Percentiles rank a stretch among this genome's conserved stretches.
Conservation (phyloP, 2,329 filamentous ascomycete species). For the Pseudocercospora vitis region DNA sequence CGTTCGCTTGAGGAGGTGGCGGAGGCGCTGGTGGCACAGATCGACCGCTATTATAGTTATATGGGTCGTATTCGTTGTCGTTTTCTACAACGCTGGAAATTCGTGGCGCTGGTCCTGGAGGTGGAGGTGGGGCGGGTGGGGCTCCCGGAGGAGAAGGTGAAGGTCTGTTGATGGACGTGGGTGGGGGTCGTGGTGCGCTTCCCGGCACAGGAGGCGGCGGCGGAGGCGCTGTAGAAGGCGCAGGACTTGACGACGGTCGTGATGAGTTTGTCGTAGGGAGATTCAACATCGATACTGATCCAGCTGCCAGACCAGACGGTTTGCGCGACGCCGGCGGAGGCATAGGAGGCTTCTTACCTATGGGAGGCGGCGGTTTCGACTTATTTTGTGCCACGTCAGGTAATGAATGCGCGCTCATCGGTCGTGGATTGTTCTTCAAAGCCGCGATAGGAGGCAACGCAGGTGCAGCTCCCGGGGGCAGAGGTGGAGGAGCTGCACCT, state of each 20-base stretch:
- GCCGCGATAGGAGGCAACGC: slow-evolving; percentile 48
- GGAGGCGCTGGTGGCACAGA: slow-evolving; percentile 61
- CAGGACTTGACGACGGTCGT: slow-evolving; percentile 59
- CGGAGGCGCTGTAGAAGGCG: slow-evolving; percentile 56
- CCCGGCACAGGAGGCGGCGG: slow-evolving; percentile 42
- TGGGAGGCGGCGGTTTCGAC: slow-evolving; percentile 71
- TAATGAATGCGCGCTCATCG: slow-evolving; percentile 59
- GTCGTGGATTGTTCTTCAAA: slow-evolving; percentile 50
- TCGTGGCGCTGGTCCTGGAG: slow-evolving; percentile 18
- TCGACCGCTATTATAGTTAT: slow-evolving; percentile 18
- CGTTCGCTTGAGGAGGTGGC: slow-evolving; percentile 40
- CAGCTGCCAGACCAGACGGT: slow-evolving; percentile 50
- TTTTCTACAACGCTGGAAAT: slow-evolving; percentile 21
- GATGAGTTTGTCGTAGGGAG: slow-evolving; percentile 37
- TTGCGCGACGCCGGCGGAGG: slow-evolving; percentile 59
- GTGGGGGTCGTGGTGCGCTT: slow-evolving; percentile 42
- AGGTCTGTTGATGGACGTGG: slow-evolving; percentile 23
- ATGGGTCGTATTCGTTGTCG: slow-evolving; percentile 28
- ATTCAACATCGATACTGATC: slow-evolving; percentile 35
- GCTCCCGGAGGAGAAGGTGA: slow-evolving; percentile 45
- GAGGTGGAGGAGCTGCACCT: slow-evolving; percentile 53
- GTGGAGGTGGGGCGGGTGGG: slow-evolving; percentile 46
- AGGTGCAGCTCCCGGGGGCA: slow-evolving; percentile 55
- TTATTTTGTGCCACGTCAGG: slow-evolving; percentile 53
- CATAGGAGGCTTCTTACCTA: slow-evolving; percentile 70